Evolutionary conservation across 768 basidiomycete species (phyloP).

Genomic region (Pleurotus djamor): DNA sequence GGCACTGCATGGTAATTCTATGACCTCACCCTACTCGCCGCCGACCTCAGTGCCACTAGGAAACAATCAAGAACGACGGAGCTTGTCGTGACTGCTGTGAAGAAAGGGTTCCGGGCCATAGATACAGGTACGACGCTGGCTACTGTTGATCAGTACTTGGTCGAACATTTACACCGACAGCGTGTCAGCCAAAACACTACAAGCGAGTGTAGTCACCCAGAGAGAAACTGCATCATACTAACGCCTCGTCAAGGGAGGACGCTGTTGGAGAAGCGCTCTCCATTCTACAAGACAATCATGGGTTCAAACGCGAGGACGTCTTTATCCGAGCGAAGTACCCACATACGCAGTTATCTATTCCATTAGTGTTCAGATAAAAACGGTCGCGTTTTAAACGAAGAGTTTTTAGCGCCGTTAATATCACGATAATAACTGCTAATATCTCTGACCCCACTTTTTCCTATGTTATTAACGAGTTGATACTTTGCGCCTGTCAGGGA

Average conservation of each 20-base stretch:
- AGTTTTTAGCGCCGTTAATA: no score
- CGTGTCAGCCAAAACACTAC: conserved; percentile 75
- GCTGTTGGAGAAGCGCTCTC: conserved; percentile 75
- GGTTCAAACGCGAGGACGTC: conserved; percentile 65
- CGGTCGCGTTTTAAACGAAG: no score
- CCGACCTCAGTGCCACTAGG: conserved; percentile 36
- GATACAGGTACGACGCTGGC: conserved; percentile 63
- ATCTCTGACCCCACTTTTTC: no score
- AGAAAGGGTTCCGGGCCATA: conserved; percentile 76
- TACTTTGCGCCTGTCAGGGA: no score
- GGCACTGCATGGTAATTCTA: conserved; percentile 55
- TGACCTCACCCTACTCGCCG: conserved; percentile 1
- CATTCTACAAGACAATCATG: conserved; percentile 51
- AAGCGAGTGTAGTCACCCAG: conserved; percentile 32
- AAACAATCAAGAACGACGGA: conserved; percentile 71
- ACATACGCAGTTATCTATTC: not conserved
- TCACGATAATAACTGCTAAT: no score
- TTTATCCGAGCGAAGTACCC: conserved; percentile 79
- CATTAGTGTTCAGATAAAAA: no score
- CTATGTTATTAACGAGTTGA: no score
- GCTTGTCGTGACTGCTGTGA: conserved; percentile 69
- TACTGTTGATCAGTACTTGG: not conserved
- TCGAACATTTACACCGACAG: conserved; percentile 23
- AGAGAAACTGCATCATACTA: not conserved
- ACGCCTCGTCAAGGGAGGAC: conserved; percentile 53